Base-by-base conservation (phyloP, 2,329 filamentous ascomycete genomes). In the Dactylonectria macrodidyma region DNA sequence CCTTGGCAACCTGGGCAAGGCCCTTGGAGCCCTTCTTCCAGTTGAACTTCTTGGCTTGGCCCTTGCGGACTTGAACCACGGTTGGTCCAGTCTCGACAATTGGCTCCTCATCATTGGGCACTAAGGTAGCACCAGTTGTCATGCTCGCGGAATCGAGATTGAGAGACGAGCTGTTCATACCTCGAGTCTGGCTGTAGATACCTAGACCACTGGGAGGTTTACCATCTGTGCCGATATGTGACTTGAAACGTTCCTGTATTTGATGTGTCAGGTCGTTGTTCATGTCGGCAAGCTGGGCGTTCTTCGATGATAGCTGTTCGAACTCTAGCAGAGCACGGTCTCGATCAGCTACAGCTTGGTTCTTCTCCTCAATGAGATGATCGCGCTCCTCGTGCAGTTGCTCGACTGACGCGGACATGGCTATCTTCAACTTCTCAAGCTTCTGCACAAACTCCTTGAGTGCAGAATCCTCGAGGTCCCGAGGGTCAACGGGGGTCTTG, bases 1-100 rank as follows among this genome's bases (percentile, higher is more conserved):
- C 95, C 84, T 98, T 98, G 68, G 93, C 93, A 59, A 98, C 93
- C 81, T 98, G 97, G 33, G 95, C 95, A 75, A 98, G 92, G 63
- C 93, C 95, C 82, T 97, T 95, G 46, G 94, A 94, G 46, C 95
- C 95, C 85, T 97, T 97, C 87, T 98, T 97, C 95, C 96, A 98
- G 83, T 97, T 97, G 83, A 98, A 98, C 81, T 98, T 98, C 84
- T 95, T 97, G 61, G 92, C 91, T 78, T 97, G 95, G 34, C 93
- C 95, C 83, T 98, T 98, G 75, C 95, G 91, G 70, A 98, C 97
- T 76, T 96, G 97, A 68, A 98, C 93, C 38, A 98, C 93, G 68
- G 97, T 96, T n/a, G 96, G 95, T 2, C 94, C 93, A 33, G 90
- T 86, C 70, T 90, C 88, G n/a, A 90, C 80, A 63, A 90, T 86